Base-by-base conservation (phyloP, 352 stramenopile genomes). In the Globisporangium emineosum region DNA sequence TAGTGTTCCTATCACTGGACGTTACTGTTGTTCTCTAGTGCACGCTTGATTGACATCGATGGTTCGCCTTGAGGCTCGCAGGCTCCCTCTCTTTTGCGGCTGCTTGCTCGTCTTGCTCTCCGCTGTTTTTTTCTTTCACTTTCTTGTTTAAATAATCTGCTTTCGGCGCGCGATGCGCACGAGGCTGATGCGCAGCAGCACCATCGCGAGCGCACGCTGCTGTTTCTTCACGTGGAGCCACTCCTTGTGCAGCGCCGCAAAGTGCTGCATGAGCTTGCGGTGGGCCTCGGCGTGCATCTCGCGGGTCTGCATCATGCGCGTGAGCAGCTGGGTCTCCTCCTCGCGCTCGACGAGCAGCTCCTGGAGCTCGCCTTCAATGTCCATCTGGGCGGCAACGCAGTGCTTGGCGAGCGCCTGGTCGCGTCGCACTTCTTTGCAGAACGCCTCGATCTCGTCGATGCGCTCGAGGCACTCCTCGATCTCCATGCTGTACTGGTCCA, bases 231-330 rank as follows among this genome's bases (percentile, higher is more conserved):
- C 62, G 62, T 67, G 62, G 21, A 67, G 54, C 62, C 62, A 67
- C 54, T 67, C 62, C 21, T 32, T 30, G 62, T 67, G 53, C 42
- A 67, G 62, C 54, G 56, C 62, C 10, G 62, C 62, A 49, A 67
- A 67, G 62, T 67, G 62, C 62, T 62, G 62, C 62, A 67, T 56
- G 52, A 67, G 62, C 62, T 67, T 67, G n/a, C 56, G 55, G 43
- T 67, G 62, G 32, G 62, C 62, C 45, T 67, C 62, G 62, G 62
- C 62, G 62, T 67, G 62, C 62, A 67, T 57, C 43, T 67, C 62
- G 23, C 62, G 62, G 21, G 62, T 67, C 54, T 67, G 62, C 62
- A 67, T 67, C 62, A 67, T 67, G 43, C 62, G 67, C 19, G 78
- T 35, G 47, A 67, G 62, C 54, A 67, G 23, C 54, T 67, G 62